These are phyloP conservation scores for Phlebiopsis flavidoalba DNA, from an alignment of 768 basidiomycete species.

Conservation along the genomic window DNA sequence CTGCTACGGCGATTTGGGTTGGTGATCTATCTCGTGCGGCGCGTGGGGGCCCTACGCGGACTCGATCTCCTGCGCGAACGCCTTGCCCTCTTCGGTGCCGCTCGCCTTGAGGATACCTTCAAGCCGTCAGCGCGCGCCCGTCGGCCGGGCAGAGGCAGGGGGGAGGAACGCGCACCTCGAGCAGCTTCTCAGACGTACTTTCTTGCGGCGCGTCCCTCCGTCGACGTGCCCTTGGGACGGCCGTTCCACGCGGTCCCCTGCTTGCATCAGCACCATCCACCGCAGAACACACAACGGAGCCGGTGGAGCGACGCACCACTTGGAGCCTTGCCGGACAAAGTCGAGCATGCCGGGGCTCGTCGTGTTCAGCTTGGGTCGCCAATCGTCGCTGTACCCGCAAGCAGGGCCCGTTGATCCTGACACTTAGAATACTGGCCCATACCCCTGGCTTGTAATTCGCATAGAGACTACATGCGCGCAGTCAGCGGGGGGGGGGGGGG, in stretches of 20 bases:
- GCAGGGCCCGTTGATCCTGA: no score
- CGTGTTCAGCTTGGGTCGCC: constrained; percentile 73
- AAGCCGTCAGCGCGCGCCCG: neutral
- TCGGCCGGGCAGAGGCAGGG: no score
- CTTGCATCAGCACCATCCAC: neutral
- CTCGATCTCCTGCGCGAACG: constrained; percentile 55
- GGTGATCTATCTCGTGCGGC: neutral
- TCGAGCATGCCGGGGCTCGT: constrained; percentile 71
- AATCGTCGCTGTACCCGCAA: constrained; percentile 47
- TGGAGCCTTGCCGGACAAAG: constrained; percentile 83
- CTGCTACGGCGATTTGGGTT: no score
- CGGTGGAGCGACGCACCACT: constrained; percentile 56
- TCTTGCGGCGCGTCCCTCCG: constrained; percentile 65
- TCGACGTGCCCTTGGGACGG: constrained; percentile 63
- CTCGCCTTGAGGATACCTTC: constrained; percentile 55
- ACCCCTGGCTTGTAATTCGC: constrained; percentile 93
- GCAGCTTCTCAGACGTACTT: constrained; percentile 76
- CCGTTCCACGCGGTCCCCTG: constrained; percentile 87
- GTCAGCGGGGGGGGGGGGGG: no score
- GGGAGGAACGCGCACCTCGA: constrained; percentile 43
- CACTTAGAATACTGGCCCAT: no score
- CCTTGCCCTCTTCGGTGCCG: constrained; percentile 47
- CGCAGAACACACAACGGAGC: neutral
- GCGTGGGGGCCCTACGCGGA: constrained; percentile 30
- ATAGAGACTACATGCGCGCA: constrained; percentile 69